Conservation (phyloP, 2,329 filamentous ascomycete species). For the Pseudogymnoascus sp. region DNA sequence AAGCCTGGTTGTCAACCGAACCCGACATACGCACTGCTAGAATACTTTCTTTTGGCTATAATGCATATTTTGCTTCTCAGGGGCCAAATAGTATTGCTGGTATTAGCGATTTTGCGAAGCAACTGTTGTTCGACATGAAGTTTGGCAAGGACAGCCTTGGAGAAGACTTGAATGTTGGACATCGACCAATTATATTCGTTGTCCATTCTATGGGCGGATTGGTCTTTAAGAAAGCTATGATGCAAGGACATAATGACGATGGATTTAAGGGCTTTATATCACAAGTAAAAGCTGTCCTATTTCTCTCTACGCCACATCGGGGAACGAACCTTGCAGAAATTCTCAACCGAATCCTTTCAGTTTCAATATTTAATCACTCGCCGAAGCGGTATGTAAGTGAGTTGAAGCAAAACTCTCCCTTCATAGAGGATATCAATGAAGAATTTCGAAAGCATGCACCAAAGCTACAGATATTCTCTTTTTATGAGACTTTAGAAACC, state of each 20-base stretch:
- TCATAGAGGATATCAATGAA: constrained; percentile 39
- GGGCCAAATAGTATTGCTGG: constrained; percentile 10
- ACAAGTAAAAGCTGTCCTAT: constrained; percentile 33
- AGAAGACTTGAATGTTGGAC: constrained; percentile 16
- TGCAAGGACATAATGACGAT: constrained; percentile 25
- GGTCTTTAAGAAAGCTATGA: constrained; percentile 27
- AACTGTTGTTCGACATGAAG: constrained; percentile 25
- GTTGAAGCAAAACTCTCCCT: constrained; percentile 32
- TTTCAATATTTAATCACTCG: constrained; percentile 22
- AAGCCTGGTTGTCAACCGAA: constrained; percentile 31
- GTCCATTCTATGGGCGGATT: constrained; percentile 43
- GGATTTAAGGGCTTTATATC: constrained; percentile 26
- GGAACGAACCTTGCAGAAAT: constrained; percentile 35
- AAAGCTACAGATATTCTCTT: constrained; percentile 37
- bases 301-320: constrained; percentile 38
- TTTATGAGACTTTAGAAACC: constrained; percentile 39
- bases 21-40: constrained; percentile 29
- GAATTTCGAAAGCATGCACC: constrained; percentile 37
- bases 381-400: constrained; percentile 36
- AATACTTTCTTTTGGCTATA: constrained; percentile 34
- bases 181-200: constrained; percentile 36
- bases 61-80: constrained; percentile 16
- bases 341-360: constrained; percentile 34
- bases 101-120: constrained; percentile 29
- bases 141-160: constrained; percentile 18